Conservation (phyloP, 495 filamentous ascomycete genomes). For the Podospora pseudoanserina region DNA sequence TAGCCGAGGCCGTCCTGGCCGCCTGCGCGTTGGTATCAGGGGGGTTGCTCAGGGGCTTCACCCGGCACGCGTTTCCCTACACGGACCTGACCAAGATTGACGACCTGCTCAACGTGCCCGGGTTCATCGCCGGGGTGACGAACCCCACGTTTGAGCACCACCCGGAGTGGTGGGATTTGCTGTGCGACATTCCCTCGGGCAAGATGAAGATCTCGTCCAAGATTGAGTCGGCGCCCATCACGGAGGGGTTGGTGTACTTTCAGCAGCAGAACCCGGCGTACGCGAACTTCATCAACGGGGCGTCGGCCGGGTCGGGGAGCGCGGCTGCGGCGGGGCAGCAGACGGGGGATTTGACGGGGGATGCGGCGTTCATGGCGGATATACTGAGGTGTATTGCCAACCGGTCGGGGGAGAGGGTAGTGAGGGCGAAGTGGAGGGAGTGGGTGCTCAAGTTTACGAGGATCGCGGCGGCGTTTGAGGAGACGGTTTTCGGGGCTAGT, state of each 20-base stretch:
- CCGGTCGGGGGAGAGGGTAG: constrained; percentile 82
- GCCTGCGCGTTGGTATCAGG: constrained; percentile 91
- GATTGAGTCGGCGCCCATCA: constrained; percentile 71
- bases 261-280: constrained; percentile 69
- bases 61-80: constrained; percentile 96
- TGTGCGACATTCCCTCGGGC: constrained; percentile 89
- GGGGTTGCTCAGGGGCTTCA: constrained; percentile 92
- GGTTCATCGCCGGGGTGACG: constrained; percentile 96
- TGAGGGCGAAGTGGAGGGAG: constrained; percentile 83
- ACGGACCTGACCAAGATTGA: constrained; percentile 98
- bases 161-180: constrained; percentile 95
- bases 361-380: constrained; percentile 83
- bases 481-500: constrained; percentile 85
- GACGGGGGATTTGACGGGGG: constrained; percentile 70
- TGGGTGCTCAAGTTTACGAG: constrained; percentile 90
- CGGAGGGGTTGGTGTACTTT: constrained; percentile 79
- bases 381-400: constrained; percentile 77
- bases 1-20: constrained; percentile 91
- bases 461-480: constrained; percentile 90
- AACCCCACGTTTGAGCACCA: constrained; percentile 95
- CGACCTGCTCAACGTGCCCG: constrained; percentile 89
- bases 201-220: constrained; percentile 87
- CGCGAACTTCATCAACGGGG: constrained; percentile 44
- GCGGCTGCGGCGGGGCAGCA: constrained; percentile 20
- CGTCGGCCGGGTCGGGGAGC: constrained; percentile 36